Base-by-base conservation (phyloP, 2,329 filamentous ascomycete species). In the Annulohypoxylon truncatum region DNA sequence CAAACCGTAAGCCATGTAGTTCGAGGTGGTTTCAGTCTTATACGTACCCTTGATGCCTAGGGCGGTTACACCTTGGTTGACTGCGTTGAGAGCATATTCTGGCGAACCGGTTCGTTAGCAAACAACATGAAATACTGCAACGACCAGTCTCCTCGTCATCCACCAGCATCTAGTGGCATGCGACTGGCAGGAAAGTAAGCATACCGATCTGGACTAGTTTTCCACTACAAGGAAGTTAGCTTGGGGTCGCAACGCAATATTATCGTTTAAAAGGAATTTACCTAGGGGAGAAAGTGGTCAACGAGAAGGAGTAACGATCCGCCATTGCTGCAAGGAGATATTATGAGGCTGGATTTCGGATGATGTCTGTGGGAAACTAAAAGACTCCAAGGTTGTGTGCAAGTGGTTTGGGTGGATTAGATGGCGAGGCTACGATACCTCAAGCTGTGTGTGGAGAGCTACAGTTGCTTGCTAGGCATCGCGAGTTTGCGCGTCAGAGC, bases 271-370 rank as follows among this genome's bases (percentile, higher is more conserved):
- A 67, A 74, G 73, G 71, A 78, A 78, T 89, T 82, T 90, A 96
- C 96, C 95, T 99, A 81, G 96, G 96, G 78, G 96, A 98, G 90
- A 99, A 99, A 72, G 96, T 99, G 71, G 96, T 99, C 80, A 99
- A 88, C 66, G 96, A 99, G 90, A 99, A 99, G 60, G 95, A 97
- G 83, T 99, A 99, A 85, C 96, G 89, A 83, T 99, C 96, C 78
- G 96, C 95, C 95, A 99, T 99, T 79, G 72, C 84, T 75, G 64
- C 67, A 44, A 65, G 60, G 51, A 56, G 46, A 29, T 52, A 61
- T 72, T 51, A 52, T 50, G 42, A 50, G 60, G 63, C 65, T 48
- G 42, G 46, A 54, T 59, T 64, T 50, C 61, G 58, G 56, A 26
- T 54, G 61, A 55, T 40, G 28, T 15, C 24, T 56, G 48, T 18